Evolutionary conservation across 2,329 filamentous ascomycete genomes (phyloP), one percentile per base, ranked within the genome.

Genomic region (Paecilomyces variotii): DNA sequence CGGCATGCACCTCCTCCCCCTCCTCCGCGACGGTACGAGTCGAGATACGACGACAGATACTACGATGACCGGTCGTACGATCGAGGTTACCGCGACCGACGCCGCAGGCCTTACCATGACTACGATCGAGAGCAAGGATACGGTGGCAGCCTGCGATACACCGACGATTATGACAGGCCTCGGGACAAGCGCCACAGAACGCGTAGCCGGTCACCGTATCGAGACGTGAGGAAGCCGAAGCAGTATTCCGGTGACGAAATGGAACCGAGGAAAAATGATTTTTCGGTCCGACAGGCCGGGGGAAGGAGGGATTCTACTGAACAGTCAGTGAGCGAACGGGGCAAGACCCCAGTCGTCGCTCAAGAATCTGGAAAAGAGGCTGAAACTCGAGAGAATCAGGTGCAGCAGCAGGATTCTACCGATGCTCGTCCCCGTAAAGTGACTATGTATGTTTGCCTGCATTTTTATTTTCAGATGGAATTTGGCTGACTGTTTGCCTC

Each of bases 331-430:
- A 85, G 82, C 79, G 85, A 84, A 79, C 82, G 82, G 80, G 82
- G 79, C 76, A 78, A 80, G 74, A 78, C 80, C 78, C 79, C 78
- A 78, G 78, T 82, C 76, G 79, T 76, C 78, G 81, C 80, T 81
- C 81, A 76, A 77, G 73, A 77, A 78, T 75, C 78, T 74, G 86
- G 78, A 82, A 72, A 81, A 78, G 79, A 87, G 80, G 80, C 85
- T 88, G 87, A 90, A 86, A 79, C 76, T 82, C 78, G 78, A 76
- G 79, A 84, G 83, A 82, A 81, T 77, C 79, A 79, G 79, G 79
- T 81, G 74, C 76, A 77, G 67, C 74, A 78, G 73, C 74, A 78
- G 73, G 75, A 74, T 77, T 75, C 76, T 72, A 70, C 68, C 62
- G 63, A 64, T 65, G 70, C 72, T 65, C 64, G 62, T 57, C 60